phyloP scores from a whole-genome alignment of 257 asterid species.

The Fraxinus quadrangulata region DNA sequence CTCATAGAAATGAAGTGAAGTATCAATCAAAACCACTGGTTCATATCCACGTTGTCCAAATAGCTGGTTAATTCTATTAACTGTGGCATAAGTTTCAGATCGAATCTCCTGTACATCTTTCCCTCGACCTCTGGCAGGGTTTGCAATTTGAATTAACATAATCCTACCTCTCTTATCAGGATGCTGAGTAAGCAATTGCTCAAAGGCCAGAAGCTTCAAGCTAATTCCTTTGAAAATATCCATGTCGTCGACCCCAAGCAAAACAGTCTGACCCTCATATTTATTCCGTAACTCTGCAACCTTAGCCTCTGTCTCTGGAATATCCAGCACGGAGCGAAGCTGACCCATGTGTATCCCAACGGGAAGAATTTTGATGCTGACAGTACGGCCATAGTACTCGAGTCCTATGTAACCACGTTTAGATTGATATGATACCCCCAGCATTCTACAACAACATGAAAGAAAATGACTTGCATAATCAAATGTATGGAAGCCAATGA shows the following conservation, averaged over 20 bases:
- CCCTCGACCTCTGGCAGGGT: conserved; percentile 91
- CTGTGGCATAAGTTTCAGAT: conserved; percentile 70
- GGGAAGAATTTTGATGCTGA: conserved; percentile 78
- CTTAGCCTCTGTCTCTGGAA: conserved; percentile 63
- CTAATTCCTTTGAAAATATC: conserved; percentile 86
- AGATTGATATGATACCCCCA: conserved; percentile 76
- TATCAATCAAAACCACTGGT: conserved; percentile 73
- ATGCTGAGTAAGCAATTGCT: conserved; percentile 66
- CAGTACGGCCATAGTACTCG: conserved; percentile 85
- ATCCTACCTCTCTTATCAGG: conserved; percentile 66
- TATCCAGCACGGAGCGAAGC: conserved; percentile 62
- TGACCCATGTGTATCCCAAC: conserved; percentile 86
- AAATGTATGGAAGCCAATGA: conserved; percentile 80
- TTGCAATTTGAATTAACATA: conserved; percentile 75
- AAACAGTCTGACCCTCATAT: conserved; percentile 53
- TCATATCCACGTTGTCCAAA: conserved; percentile 65
- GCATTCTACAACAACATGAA: conserved; percentile 85
- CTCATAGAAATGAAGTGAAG: conserved; percentile 64
- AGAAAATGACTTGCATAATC: conserved; percentile 86
- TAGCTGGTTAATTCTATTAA: conserved; percentile 51
- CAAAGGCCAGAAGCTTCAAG: conserved; percentile 76
- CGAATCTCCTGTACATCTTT: conserved; percentile 77
- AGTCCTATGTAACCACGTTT: conserved; percentile 83
- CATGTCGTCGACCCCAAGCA: conserved; percentile 90
- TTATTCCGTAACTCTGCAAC: conserved; percentile 60